These are phyloP conservation scores for Globisporangium takayamanum DNA, from an alignment of 352 stramenopile species.

Conservation along the genomic window DNA sequence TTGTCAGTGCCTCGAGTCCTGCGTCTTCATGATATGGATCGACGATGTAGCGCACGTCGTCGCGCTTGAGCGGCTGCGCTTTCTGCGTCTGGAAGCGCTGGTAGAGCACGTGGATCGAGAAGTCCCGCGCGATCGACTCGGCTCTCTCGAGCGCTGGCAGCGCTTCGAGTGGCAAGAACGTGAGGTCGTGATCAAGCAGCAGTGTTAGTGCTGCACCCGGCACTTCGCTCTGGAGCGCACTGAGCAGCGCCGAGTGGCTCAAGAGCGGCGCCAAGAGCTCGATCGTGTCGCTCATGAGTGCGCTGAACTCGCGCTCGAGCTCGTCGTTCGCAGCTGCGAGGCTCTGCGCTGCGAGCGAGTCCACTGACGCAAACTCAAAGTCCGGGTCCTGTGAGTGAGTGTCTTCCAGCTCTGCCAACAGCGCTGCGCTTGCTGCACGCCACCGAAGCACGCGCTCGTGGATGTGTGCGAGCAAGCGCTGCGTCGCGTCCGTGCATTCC, in stretches of 20 bases:
- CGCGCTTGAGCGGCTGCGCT: conserved; percentile 40
- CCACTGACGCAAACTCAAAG: conserved; percentile 28
- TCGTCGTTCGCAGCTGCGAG: conserved; percentile 21
- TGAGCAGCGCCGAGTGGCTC: conserved; percentile 35
- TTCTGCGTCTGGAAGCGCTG: conserved; percentile 45
- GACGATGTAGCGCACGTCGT: conserved; percentile 57
- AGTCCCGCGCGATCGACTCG: conserved; percentile 52
- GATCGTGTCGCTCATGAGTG: conserved; percentile 34
- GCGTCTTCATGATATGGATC: conserved; percentile 56
- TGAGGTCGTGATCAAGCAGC: conserved; percentile 47
- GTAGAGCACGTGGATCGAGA: conserved; percentile 66
- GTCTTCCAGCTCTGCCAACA: conserved; percentile 36
- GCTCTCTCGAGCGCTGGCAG: conserved; percentile 34
- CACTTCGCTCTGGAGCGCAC: conserved; percentile 35
- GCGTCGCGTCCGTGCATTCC: conserved; percentile 41
- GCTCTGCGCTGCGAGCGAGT: conserved; percentile 2
- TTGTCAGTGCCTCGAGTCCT: conserved; percentile 29
- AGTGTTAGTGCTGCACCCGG: conserved; percentile 39
- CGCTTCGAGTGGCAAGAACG: conserved; percentile 46
- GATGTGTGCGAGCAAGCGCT: conserved; percentile 21
- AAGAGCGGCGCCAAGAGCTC: conserved; percentile 49
- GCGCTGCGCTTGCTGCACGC: conserved; percentile 29
- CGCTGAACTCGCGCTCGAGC: conserved; percentile 48
- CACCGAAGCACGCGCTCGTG: conserved; percentile 26
- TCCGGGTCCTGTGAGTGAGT: conserved; percentile 24